Evolutionary conservation across 108 stramenopile species (phyloP).

Genomic region (Cyclotella sp.): DNA sequence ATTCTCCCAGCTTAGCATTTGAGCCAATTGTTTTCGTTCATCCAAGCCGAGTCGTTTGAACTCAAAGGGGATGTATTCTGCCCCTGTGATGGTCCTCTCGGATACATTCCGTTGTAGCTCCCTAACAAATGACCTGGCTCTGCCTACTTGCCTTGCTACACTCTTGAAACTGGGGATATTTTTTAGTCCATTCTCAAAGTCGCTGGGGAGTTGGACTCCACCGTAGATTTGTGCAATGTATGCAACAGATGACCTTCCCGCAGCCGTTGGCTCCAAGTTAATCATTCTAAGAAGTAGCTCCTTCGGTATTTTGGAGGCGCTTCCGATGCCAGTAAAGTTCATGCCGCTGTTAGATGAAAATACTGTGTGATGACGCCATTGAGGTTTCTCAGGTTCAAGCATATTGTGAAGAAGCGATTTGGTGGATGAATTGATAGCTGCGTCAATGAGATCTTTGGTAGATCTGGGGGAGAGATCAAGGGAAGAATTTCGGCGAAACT

Average conservation of each 20-base stretch:
- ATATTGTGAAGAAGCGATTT: conserved; percentile 1
- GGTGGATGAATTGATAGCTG: neutral
- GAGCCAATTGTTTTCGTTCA: conserved; percentile 23
- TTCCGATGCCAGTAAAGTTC: neutral
- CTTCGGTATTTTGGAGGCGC: neutral
- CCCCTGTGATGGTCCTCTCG: neutral
- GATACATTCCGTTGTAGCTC: neutral
- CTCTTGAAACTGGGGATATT: neutral
- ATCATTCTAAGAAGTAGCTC: neutral
- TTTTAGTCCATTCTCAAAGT: neutral
- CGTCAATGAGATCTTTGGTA: neutral
- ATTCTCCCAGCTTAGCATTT: conserved; percentile 50
- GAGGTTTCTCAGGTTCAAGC: neutral
- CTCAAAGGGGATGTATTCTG: conserved; percentile 21
- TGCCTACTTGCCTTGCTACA: neutral
- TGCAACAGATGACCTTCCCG: conserved; percentile 4
- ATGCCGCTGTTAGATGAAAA: neutral
- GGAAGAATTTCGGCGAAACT: neutral
- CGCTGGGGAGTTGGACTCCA: neutral
- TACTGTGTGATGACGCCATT: neutral
- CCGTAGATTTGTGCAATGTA: conserved; percentile 7
- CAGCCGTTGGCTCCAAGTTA: neutral
- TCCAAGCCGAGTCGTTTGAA: conserved; percentile 20
- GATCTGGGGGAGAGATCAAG: neutral
- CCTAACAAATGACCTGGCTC: neutral